These are phyloP conservation scores for Yarrowia sp. DNA, from an alignment of 805 yeast species.

Conservation along the genomic window DNA sequence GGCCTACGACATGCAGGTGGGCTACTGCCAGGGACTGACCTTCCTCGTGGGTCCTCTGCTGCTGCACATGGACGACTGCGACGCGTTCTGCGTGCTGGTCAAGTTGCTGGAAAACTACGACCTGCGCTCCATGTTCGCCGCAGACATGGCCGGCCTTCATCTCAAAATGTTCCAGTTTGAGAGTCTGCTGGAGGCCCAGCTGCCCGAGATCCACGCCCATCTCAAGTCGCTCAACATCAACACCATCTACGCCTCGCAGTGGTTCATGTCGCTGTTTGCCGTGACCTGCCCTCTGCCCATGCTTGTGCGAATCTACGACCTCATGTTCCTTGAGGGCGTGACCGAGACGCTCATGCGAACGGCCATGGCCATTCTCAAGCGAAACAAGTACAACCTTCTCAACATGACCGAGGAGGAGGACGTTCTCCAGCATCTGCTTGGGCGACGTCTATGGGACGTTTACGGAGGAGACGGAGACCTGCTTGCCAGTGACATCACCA, in stretches of 20 bases:
- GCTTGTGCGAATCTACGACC: constrained; percentile 60
- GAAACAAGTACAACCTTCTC: constrained; percentile 54
- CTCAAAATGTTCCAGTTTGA: constrained; percentile 62
- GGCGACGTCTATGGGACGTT: constrained; percentile 55
- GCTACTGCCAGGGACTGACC: constrained; percentile 72
- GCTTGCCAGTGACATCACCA: constrained; percentile 49
- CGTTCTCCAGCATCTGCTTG: constrained; percentile 53
- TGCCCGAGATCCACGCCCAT: constrained; percentile 56
- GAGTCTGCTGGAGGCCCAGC: constrained; percentile 52
- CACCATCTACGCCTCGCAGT: constrained; percentile 62
- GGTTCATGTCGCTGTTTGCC: constrained; percentile 69
- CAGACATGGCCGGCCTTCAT: constrained; percentile 62
- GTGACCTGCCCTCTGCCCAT: constrained; percentile 65
- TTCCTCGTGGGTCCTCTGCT: constrained; percentile 67
- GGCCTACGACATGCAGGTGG: constrained; percentile 68
- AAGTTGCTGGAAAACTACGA: constrained; percentile 66
- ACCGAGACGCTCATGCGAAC: constrained; percentile 63
- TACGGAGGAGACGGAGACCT: constrained; percentile 52
- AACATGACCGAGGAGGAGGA: constrained; percentile 53
- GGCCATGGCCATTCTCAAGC: constrained; percentile 59
- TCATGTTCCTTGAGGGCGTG: constrained; percentile 60
- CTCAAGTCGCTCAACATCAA: constrained; percentile 55
- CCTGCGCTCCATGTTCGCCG: constrained; percentile 59
- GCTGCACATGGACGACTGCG: constrained; percentile 53
- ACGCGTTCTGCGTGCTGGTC: constrained; percentile 60